phyloP scores from a whole-genome alignment of 345 rosid genomes.

The Punica granatum region DNA sequence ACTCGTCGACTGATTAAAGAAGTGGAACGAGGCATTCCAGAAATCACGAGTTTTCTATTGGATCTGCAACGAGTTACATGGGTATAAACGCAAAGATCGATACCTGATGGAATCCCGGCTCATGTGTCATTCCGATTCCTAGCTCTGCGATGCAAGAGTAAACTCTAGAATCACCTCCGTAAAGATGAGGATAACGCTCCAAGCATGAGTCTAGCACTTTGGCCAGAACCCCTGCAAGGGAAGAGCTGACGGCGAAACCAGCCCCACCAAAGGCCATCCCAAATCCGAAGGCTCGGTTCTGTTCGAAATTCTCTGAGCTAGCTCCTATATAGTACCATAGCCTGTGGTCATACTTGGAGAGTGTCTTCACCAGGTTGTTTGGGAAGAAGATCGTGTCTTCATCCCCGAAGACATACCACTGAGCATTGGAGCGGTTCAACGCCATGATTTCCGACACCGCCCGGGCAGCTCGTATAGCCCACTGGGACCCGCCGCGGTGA shows the following conservation, averaged over 20 bases:
- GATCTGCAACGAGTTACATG: background rate
- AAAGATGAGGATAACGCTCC: constrained; percentile 73
- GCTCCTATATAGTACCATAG: constrained; percentile 78
- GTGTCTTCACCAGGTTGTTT: constrained; percentile 57
- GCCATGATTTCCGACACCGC: constrained; percentile 56
- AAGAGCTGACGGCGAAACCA: constrained; percentile 70
- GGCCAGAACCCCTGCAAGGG: constrained; percentile 63
- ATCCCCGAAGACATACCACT: constrained; percentile 85
- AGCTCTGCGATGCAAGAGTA: constrained; percentile 76
- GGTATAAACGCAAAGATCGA: background rate
- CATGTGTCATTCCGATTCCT: constrained; percentile 57
- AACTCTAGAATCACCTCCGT: constrained; percentile 71
- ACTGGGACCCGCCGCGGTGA: constrained; percentile 42
- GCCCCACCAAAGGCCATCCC: constrained; percentile 80
- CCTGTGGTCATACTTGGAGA: constrained; percentile 68
- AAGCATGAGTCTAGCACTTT: constrained; percentile 69
- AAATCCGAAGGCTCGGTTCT: constrained; percentile 47
- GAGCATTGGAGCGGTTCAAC: constrained; percentile 40
- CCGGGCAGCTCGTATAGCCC: constrained; percentile 70
- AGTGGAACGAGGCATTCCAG: no score
- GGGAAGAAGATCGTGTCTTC: constrained; percentile 73
- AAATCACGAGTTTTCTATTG: background rate
- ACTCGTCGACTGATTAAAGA: background rate
- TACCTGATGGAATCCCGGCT: constrained; percentile 98
- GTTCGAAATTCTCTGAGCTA: constrained; percentile 56